Percentiles rank a stretch among this genome's conserved stretches.
These are phyloP conservation scores for Neoboletus magnificus DNA, from an alignment of 768 basidiomycete species.

Conservation along the genomic window DNA sequence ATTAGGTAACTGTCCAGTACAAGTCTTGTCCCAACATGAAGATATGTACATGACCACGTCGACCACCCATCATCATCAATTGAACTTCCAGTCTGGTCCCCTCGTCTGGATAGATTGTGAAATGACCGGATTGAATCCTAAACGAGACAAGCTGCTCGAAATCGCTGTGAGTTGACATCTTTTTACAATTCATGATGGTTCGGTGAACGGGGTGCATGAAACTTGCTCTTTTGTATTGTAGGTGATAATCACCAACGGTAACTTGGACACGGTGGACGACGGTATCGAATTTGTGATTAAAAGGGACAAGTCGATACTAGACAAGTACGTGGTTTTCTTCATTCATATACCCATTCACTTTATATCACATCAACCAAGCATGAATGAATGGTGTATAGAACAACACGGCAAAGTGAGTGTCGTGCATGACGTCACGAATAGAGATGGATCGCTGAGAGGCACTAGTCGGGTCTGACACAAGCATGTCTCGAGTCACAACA, in stretches of 20 bases:
- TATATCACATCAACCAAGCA: not conserved
- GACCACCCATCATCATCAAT: not conserved
- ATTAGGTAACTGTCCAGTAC: not conserved
- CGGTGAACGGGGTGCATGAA: not conserved
- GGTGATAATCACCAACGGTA: conserved; percentile 86
- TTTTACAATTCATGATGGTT: too few relatives aligned
- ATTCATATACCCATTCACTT: not conserved
- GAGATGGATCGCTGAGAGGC: not conserved
- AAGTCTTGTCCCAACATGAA: too few relatives aligned
- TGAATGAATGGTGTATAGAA: not conserved
- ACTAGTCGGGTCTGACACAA: not conserved
- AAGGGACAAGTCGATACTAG: conserved; percentile 39
- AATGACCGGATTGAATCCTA: conserved; percentile 72
- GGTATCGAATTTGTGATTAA: conserved; percentile 75
- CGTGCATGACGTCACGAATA: too few relatives aligned
- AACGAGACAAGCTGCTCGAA: conserved; percentile 44
- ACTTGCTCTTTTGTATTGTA: conserved; percentile 26
- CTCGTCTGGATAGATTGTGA: conserved; percentile 78
- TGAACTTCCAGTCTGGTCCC: conserved; percentile 13
- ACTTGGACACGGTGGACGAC: conserved; percentile 75
- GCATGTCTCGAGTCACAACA: conserved; percentile 62
- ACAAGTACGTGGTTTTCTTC: conserved; percentile 41
- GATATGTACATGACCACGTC: conserved; percentile 10
- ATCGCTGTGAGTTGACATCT: conserved; percentile 50
- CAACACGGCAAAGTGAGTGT: not conserved